Evolutionary conservation across 208 protist species (phyloP).

Genomic region (Wallacemonas sp.): DNA sequence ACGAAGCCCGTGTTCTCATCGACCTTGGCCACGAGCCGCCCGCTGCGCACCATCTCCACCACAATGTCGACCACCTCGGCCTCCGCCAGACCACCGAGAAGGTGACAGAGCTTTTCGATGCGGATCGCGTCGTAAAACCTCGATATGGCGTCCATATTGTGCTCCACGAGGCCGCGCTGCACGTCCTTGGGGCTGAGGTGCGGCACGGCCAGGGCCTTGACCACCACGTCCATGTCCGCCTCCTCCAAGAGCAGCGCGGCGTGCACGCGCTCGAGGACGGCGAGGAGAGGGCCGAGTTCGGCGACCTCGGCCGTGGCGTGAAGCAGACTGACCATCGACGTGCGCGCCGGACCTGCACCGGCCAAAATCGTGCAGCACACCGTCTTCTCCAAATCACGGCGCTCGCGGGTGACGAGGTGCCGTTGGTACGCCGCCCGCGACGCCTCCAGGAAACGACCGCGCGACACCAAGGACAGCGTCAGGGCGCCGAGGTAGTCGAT

Average conservation of each 20-base stretch:
- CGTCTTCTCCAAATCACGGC: slow-evolving; percentile 56
- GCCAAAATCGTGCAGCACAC: slow-evolving; percentile 91
- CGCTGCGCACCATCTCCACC: slow-evolving; percentile 90
- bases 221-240: slow-evolving; percentile 3
- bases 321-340: slow-evolving; percentile 79
- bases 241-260: slow-evolving; percentile 38
- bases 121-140: slow-evolving; percentile 95
- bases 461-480: slow-evolving; percentile 68
- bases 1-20: slow-evolving; percentile 43
- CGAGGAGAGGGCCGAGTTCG: slow-evolving; percentile 53
- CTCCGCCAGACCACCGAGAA: slow-evolving; percentile 72
- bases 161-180: slow-evolving; percentile 74
- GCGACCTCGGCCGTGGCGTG: slow-evolving; percentile 76
- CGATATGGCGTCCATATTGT: slow-evolving; percentile 91
- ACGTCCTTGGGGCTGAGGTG: slow-evolving; percentile 8
- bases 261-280: slow-evolving; percentile 81
- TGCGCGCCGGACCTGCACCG: slow-evolving; percentile 84
- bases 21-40: slow-evolving; percentile 53
- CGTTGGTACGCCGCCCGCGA: slow-evolving; percentile 88
- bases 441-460: slow-evolving; percentile 82
- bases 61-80: slow-evolving; percentile 81
- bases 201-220: background rate
- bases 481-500: slow-evolving; percentile 66
- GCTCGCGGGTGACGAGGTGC: slow-evolving; percentile 36
- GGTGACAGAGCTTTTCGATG: slow-evolving; percentile 81